phyloP scores from a whole-genome alignment of 2,329 filamentous ascomycete species.

The Aspergillus pseudoviridinutans region DNA sequence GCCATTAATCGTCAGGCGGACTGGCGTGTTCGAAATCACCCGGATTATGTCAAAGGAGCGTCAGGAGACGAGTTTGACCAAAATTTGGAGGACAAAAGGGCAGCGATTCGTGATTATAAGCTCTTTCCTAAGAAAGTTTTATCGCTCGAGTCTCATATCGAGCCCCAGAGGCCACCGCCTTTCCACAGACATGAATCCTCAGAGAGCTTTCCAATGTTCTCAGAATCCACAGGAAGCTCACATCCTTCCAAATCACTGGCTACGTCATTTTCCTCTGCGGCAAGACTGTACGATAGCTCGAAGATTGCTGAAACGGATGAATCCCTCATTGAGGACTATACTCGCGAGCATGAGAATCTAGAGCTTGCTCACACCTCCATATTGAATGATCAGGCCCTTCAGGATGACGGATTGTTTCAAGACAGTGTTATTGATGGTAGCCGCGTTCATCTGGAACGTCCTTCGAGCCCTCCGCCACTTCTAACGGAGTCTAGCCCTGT shows the following conservation, averaged over 20 bases:
- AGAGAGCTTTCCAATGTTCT: slow-evolving; percentile 62
- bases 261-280: slow-evolving; percentile 44
- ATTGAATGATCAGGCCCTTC: slow-evolving; percentile 16
- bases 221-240: slow-evolving; percentile 57
- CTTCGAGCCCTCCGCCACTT: slow-evolving; percentile 34
- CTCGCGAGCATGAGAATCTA: slow-evolving; percentile 7
- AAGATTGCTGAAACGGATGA: slow-evolving; percentile 19
- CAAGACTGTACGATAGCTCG: slow-evolving; percentile 21
- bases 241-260: slow-evolving; percentile 50
- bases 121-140: slow-evolving; percentile 48
- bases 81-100: slow-evolving; percentile 40
- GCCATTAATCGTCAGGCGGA: slow-evolving; percentile 37
- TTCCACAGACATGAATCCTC: slow-evolving; percentile 54
- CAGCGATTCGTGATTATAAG: slow-evolving; percentile 47
- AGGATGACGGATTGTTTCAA: slow-evolving; percentile 22
- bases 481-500: slow-evolving; percentile 34
- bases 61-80: slow-evolving; percentile 37
- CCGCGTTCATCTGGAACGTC: slow-evolving; percentile 43
- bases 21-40: slow-evolving; percentile 30
- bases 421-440: slow-evolving; percentile 21
- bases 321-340: neutral
- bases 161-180: slow-evolving; percentile 26
- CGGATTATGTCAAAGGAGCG: slow-evolving; percentile 23
- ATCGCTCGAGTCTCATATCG: slow-evolving; percentile 43
- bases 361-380: slow-evolving; percentile 10